These are phyloP conservation scores for Phytopythium kandeliae DNA, from an alignment of 352 stramenopile species.

Conservation along the genomic window DNA sequence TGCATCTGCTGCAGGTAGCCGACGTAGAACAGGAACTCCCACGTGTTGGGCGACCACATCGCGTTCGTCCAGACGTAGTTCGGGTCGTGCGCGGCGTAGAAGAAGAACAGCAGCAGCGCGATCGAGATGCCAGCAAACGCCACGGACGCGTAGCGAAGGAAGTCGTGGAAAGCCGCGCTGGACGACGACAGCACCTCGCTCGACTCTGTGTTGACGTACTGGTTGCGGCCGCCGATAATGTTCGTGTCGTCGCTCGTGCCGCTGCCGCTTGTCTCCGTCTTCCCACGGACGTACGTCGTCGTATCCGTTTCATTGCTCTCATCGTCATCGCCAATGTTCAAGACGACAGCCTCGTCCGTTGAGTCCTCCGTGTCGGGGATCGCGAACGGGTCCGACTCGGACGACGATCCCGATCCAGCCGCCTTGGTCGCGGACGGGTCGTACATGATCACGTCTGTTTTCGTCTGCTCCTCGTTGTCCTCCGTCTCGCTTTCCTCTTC, in stretches of 20 bases:
- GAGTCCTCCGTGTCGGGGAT: constrained; percentile 27
- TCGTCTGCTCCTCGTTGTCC: constrained; percentile 26
- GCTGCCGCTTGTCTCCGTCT: constrained; percentile 10
- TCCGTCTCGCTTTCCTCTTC: constrained; percentile 17
- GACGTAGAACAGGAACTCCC: constrained; percentile 66
- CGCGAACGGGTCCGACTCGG: constrained; percentile 43
- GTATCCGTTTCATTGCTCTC: constrained; percentile 18
- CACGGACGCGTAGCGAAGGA: constrained; percentile 45
- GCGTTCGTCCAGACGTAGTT: constrained; percentile 34
- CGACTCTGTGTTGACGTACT: constrained; percentile 39
- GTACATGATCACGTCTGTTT: constrained; percentile 48
- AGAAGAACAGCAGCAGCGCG: constrained; percentile 50
- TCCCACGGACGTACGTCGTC: constrained; percentile 46
- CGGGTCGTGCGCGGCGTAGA: constrained; percentile 50
- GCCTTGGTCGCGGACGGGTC: constrained; percentile 20
- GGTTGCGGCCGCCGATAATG: constrained; percentile 51
- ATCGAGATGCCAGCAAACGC: constrained; percentile 64
- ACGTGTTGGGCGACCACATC: constrained; percentile 65
- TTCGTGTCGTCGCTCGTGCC: constrained; percentile 19
- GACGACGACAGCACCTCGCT: constrained; percentile 37
- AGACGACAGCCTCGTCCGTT: constrained; percentile 35
- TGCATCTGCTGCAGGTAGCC: constrained; percentile 71
- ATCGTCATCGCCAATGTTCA: constrained; percentile 35
- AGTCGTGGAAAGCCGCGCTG: constrained; percentile 46
- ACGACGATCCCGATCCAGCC: constrained; percentile 16